Evolutionary conservation across 257 asterid genomes (phyloP).

Genomic region (Fraxinus excelsior): DNA sequence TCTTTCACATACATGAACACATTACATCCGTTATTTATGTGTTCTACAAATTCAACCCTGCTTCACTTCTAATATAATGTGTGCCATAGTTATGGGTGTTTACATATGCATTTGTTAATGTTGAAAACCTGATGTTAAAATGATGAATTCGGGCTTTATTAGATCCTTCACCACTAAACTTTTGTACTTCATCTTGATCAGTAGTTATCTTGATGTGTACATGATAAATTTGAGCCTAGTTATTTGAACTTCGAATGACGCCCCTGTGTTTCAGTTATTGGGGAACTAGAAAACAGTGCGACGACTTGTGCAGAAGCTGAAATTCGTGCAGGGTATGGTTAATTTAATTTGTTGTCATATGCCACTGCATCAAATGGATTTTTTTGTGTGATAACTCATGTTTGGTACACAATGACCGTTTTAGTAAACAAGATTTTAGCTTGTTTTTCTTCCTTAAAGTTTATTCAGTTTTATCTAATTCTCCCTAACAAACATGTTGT

Average conservation of each 20-base stretch:
- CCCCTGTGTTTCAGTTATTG: slow-evolving; percentile 48
- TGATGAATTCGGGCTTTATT: neutral
- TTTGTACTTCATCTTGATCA: neutral
- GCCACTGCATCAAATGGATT: slow-evolving; percentile 5
- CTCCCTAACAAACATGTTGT: neutral
- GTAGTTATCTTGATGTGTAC: neutral
- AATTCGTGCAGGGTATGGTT: slow-evolving; percentile 86
- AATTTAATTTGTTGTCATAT: neutral
- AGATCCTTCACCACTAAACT: neutral
- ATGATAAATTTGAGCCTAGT: neutral
- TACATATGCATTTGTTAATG: too few relatives aligned
- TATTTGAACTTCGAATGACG: neutral
- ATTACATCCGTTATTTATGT: too few relatives aligned
- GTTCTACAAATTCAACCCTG: too few relatives aligned
- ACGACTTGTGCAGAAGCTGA: slow-evolving; percentile 94
- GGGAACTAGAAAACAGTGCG: slow-evolving; percentile 87
- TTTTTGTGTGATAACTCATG: neutral
- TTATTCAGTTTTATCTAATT: too few relatives aligned
- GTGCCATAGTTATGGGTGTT: too few relatives aligned
- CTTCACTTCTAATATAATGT: too few relatives aligned
- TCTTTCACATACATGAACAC: too few relatives aligned
- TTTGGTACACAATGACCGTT: too few relatives aligned
- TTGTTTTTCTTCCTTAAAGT: too few relatives aligned
- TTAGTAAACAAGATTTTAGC: too few relatives aligned
- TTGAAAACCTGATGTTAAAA: too few relatives aligned